A percentile compares a stretch with the other conserved stretches of the same genome.
These are phyloP conservation scores for Aspergillus olivimuriae DNA, from an alignment of 495 filamentous ascomycete genomes.

Conservation along the genomic window DNA sequence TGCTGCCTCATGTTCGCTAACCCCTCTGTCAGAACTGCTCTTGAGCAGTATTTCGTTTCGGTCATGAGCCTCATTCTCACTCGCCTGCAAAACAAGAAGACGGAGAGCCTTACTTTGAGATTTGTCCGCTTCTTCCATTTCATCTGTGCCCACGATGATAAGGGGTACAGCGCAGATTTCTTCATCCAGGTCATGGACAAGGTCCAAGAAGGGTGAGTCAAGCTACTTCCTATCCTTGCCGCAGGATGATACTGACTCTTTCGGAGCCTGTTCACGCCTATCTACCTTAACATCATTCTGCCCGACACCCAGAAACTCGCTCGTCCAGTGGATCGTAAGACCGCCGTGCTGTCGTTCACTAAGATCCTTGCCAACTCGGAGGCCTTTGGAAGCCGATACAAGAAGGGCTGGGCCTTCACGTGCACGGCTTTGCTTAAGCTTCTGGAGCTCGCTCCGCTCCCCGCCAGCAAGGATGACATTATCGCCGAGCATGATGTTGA, in stretches of 20 bases:
- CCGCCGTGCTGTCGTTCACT: slow-evolving; percentile 83
- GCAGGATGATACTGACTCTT: slow-evolving; percentile 16
- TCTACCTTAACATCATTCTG: slow-evolving; percentile 81
- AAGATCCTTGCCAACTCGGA: slow-evolving; percentile 80
- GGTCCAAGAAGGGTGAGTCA: slow-evolving; percentile 62
- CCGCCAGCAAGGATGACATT: slow-evolving; percentile 63
- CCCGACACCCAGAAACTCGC: slow-evolving; percentile 83
- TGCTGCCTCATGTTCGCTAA: slow-evolving; percentile 13
- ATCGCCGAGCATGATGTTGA: slow-evolving; percentile 84
- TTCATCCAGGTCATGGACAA: slow-evolving; percentile 74
- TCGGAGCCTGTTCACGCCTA: slow-evolving; percentile 63
- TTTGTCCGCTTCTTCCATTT: slow-evolving; percentile 93
- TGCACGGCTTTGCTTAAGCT: slow-evolving; percentile 81
- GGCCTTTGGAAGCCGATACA: slow-evolving; percentile 66
- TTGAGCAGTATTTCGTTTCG: slow-evolving; percentile 70
- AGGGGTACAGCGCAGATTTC: slow-evolving; percentile 83
- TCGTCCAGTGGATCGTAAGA: slow-evolving; percentile 84
- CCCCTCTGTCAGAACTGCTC: slow-evolving; percentile 38
- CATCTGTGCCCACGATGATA: slow-evolving; percentile 65
- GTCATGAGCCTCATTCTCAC: slow-evolving; percentile 80
- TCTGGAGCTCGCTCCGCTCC: slow-evolving; percentile 76
- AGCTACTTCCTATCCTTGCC: not conserved
- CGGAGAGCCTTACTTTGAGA: slow-evolving; percentile 71
- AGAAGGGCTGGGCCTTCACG: slow-evolving; percentile 85
- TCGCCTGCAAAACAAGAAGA: slow-evolving; percentile 68